Evolutionary conservation across 108 stramenopile genomes (phyloP).

Genomic region (Chaetoceros muelleri): DNA sequence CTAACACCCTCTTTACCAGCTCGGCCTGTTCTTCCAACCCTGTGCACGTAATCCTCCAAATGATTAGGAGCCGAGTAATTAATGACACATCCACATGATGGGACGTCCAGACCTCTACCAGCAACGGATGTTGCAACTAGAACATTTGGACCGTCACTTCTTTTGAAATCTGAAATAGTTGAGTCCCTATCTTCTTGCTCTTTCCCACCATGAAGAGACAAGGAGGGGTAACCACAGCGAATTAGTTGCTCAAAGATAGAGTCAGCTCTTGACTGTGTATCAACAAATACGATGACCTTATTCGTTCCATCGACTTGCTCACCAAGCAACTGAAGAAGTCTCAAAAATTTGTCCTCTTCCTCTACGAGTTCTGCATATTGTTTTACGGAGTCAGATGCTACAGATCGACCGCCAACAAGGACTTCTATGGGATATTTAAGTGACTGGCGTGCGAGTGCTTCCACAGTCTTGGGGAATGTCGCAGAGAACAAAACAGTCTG

Average conservation of each 20-base stretch:
- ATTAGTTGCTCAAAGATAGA: constrained; percentile 88
- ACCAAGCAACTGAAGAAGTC: constrained; percentile 94
- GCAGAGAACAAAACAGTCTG: constrained; percentile 97
- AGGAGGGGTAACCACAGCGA: constrained; percentile 84
- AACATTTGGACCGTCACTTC: constrained; percentile 67
- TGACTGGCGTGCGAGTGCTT: constrained; percentile 82
- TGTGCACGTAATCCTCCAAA: constrained; percentile 97
- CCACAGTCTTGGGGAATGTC: constrained; percentile 95
- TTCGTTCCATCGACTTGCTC: constrained; percentile 88
- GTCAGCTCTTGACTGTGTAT: constrained; percentile 92
- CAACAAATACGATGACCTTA: constrained; percentile 96
- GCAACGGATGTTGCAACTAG: constrained; percentile 94
- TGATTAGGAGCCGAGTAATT: constrained; percentile 98
- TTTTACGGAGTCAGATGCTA: constrained; percentile 88
- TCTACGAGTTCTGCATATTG: constrained; percentile 90
- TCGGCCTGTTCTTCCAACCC: constrained; percentile 95
- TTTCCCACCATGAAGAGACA: constrained; percentile 97
- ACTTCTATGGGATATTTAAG: constrained; percentile 89
- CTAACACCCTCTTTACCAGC: constrained; percentile 90
- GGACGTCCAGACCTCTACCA: constrained; percentile 94
- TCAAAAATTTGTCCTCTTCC: constrained; percentile 94
- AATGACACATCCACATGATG: constrained; percentile 82
- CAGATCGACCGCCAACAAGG: constrained; percentile 91
- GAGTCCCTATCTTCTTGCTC: constrained; percentile 98
- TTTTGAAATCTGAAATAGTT: constrained; percentile 97